A percentile compares a stretch with the other conserved stretches of the same genome.
These are phyloP conservation scores for Brachypodium distachyon DNA, from an alignment of 202 grass and related monocot species.

Conservation along the genomic window DNA sequence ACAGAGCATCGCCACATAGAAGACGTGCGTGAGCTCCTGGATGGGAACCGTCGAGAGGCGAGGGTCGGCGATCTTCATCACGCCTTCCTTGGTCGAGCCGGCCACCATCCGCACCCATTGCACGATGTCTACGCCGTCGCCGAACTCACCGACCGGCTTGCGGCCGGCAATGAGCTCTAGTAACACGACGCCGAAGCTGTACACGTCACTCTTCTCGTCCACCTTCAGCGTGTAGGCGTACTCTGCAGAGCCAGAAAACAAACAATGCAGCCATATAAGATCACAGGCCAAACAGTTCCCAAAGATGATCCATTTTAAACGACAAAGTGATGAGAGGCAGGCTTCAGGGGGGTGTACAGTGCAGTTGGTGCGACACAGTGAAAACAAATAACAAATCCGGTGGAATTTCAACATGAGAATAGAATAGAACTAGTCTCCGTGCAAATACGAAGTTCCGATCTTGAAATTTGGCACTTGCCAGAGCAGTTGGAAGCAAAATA, in stretches of 20 bases:
- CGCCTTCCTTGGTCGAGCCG: conserved; percentile 58
- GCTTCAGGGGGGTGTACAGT: neutral
- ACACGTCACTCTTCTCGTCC: conserved; percentile 96
- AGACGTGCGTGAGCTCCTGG: conserved; percentile 57
- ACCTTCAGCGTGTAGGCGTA: conserved; percentile 97
- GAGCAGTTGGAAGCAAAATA: neutral
- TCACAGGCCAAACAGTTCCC: conserved; percentile 1
- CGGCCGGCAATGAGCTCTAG: conserved; percentile 54
- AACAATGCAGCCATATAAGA: neutral
- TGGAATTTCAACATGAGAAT: conserved; percentile 7
- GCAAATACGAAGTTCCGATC: neutral
- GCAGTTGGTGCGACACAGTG: neutral
- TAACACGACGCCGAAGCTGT: conserved; percentile 82
- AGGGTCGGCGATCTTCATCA: conserved; percentile 45
- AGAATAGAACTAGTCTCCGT: neutral
- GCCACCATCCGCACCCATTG: conserved; percentile 73
- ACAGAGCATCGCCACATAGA: conserved; percentile 81
- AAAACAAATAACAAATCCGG: neutral
- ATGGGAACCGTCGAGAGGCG: conserved; percentile 53
- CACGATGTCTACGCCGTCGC: conserved; percentile 90
- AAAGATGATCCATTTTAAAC: conserved; percentile 43
- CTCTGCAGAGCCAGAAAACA: conserved; percentile 22
- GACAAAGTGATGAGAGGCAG: conserved; percentile 12
- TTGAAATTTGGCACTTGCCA: neutral
- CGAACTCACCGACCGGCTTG: conserved; percentile 79